These are phyloP conservation scores for Echeveria elegans DNA, from an alignment of 164 flowering plant species.

Conservation along the genomic window DNA sequence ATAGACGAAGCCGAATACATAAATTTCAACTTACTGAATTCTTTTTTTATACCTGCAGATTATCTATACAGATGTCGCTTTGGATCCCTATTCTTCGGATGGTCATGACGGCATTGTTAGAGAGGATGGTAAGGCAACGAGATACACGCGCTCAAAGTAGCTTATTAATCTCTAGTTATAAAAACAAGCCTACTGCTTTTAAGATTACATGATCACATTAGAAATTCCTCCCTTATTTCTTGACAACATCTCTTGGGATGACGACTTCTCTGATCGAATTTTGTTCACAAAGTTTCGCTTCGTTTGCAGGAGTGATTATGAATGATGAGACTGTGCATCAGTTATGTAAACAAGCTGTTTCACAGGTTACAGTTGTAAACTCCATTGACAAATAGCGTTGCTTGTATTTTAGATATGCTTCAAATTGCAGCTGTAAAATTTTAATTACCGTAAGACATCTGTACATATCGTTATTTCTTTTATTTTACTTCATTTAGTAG, in stretches of 20 bases:
- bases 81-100: conserved; percentile 93
- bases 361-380: conserved; percentile 50
- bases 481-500: too few species aligned
- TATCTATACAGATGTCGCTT: conserved; percentile 93
- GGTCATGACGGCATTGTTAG: conserved; percentile 98
- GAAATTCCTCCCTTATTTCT: not conserved
- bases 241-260: not conserved
- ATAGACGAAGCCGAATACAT: not conserved
- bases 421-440: not conserved
- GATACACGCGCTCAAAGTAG: too few species aligned
- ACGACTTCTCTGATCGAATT: not conserved
- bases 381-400: not conserved
- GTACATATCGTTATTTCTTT: too few species aligned
- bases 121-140: conserved; percentile 72
- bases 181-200: not conserved
- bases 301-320: conserved; percentile 79
- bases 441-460: not conserved
- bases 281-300: not conserved
- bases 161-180: not conserved
- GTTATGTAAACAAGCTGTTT: conserved; percentile 87
- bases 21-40: conserved; percentile 7
- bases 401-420: not conserved
- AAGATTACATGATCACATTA: not conserved
- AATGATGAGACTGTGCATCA: conserved; percentile 98
- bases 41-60: conserved; percentile 36